Evolutionary conservation across 192 early-diverging fungal species (phyloP).

Genomic region (Diversispora eburnea): DNA sequence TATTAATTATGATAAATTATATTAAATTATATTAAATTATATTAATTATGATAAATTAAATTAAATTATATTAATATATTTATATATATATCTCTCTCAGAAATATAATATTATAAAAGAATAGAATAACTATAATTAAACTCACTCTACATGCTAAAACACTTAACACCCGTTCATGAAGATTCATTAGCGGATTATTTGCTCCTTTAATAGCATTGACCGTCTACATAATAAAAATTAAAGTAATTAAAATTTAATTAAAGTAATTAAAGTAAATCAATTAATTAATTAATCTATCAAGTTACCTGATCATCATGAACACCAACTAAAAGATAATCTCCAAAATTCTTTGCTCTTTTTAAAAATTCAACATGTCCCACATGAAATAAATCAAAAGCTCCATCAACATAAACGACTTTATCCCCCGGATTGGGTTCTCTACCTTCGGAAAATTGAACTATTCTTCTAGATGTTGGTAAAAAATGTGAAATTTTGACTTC

Average conservation of each 20-base stretch:
- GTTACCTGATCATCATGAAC: conserved; percentile 80
- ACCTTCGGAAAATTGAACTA: conserved; percentile 88
- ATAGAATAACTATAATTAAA: conserved; percentile 17
- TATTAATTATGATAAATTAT: background rate
- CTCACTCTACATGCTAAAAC: conserved; percentile 89
- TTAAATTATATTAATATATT: background rate
- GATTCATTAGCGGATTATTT: conserved; percentile 93
- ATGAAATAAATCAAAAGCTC: conserved; percentile 96
- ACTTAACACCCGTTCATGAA: conserved; percentile 89
- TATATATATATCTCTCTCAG: background rate
- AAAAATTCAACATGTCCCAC: conserved; percentile 93
- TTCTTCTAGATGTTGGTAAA: conserved; percentile 79
- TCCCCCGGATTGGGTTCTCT: conserved; percentile 72
- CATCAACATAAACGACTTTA: conserved; percentile 90
- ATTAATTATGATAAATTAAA: no score
- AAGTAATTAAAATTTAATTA: background rate
- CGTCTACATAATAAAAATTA: conserved; percentile 48
- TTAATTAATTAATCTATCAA: background rate
- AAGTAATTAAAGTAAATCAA: background rate
- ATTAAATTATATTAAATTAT: conserved; percentile 4
- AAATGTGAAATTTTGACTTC: conserved; percentile 79
- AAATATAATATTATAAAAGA: background rate
- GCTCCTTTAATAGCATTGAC: conserved; percentile 84
- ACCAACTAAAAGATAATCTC: conserved; percentile 91
- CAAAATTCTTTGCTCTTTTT: conserved; percentile 75